A percentile compares a stretch with the other conserved stretches of the same genome.
phyloP scores from a whole-genome alignment of 2,329 filamentous ascomycete species.

The Pezizomycotina sp. region DNA sequence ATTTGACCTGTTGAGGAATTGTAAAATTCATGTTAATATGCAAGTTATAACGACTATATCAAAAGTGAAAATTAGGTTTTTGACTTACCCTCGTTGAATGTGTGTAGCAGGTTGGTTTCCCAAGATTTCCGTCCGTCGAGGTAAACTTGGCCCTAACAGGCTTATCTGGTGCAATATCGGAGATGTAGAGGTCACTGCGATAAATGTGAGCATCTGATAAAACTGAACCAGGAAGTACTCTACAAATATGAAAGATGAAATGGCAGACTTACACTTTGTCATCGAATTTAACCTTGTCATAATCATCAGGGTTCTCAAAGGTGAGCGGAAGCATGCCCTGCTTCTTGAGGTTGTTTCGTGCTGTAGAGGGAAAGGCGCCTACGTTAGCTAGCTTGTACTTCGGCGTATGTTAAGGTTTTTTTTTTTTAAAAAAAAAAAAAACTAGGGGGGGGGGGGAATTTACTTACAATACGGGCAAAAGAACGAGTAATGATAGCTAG shows the following conservation, averaged over 20 bases:
- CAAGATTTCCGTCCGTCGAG: slow-evolving; percentile 71
- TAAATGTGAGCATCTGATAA: slow-evolving; percentile 4
- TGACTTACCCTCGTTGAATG: slow-evolving; percentile 63
- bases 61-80: too few relatives aligned
- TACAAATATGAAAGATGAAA: slow-evolving; percentile 7
- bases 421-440: too few relatives aligned
- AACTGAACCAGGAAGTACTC: slow-evolving; percentile 12
- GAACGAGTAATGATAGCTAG: slow-evolving; percentile 89
- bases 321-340: slow-evolving; percentile 99
- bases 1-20: slow-evolving; percentile 45
- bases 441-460: too few relatives aligned
- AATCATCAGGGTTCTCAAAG: slow-evolving; percentile 86
- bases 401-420: too few relatives aligned
- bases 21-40: slow-evolving; percentile 2
- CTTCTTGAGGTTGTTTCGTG: slow-evolving; percentile 99
- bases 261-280: slow-evolving; percentile 46
- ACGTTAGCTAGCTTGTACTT: too few relatives aligned
- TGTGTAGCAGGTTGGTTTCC: slow-evolving; percentile 75
- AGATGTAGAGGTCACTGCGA: slow-evolving; percentile 60
- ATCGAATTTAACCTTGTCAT: slow-evolving; percentile 87
- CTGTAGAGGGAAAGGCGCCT: slow-evolving; percentile 25
- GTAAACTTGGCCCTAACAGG: slow-evolving; percentile 83
- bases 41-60: background rate
- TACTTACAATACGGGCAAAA: slow-evolving; percentile 79
- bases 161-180: slow-evolving; percentile 80